Conservation (phyloP, 179 eudicot genomes). For the Beta macrorhiza region DNA sequence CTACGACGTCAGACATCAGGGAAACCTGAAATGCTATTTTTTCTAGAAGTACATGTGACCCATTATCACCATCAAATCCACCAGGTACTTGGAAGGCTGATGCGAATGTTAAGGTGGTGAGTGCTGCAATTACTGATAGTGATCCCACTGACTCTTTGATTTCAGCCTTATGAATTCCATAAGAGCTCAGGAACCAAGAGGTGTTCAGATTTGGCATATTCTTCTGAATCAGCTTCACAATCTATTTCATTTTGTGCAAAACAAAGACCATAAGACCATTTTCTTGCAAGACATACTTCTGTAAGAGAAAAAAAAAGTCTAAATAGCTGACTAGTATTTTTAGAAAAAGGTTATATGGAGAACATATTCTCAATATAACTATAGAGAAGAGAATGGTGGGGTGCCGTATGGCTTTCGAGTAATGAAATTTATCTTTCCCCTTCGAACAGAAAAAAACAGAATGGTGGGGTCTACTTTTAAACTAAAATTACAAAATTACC, state of each 20-base stretch:
- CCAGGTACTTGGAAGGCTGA: constrained; percentile 22
- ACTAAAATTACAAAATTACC: no score
- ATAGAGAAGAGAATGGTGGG: no score
- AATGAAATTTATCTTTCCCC: no score
- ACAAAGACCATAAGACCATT: no score
- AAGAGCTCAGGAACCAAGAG: constrained; percentile 5
- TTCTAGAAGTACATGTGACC: neutral
- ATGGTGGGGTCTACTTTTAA: no score
- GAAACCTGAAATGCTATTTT: constrained; percentile 12
- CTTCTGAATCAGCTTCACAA: neutral
- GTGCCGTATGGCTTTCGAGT: no score
- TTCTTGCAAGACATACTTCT: neutral
- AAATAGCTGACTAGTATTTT: no score
- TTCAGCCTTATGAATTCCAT: constrained; percentile 6
- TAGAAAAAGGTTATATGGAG: no score
- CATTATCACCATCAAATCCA: constrained; percentile 3
- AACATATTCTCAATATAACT: no score
- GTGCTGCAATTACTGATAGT: constrained; percentile 20
- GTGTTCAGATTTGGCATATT: no score
- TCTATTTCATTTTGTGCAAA: neutral
- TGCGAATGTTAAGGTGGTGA: constrained; percentile 16
- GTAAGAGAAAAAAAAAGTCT: no score
- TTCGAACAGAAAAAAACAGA: no score
- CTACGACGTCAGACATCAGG: constrained; percentile 8
- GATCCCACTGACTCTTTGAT: constrained; percentile 6